These are phyloP conservation scores for Candida sanyaensis DNA, from an alignment of 1,139 yeast species.

Conservation along the genomic window DNA sequence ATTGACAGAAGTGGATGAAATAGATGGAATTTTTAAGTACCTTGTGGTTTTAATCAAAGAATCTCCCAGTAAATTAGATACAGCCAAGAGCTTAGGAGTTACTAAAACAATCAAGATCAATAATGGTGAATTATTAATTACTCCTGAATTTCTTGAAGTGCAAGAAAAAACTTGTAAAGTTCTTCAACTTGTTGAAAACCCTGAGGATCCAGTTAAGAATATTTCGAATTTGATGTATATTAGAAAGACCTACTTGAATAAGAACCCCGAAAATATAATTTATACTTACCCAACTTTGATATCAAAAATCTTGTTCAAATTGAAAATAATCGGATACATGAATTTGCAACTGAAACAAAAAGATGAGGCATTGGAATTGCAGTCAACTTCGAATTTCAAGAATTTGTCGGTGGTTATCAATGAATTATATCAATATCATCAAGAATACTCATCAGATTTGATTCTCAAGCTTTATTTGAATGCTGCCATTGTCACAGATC, in stretches of 20 bases:
- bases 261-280: constrained; percentile 55
- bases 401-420: constrained; percentile 71
- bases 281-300: constrained; percentile 78
- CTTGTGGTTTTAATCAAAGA: constrained; percentile 39
- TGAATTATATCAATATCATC: constrained; percentile 59
- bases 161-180: constrained; percentile 73
- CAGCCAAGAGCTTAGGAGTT: constrained; percentile 41
- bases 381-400: constrained; percentile 61
- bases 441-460: constrained; percentile 49
- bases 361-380: constrained; percentile 18
- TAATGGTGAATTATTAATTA: constrained; percentile 31
- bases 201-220: constrained; percentile 45
- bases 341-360: constrained; percentile 20
- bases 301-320: constrained; percentile 56
- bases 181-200: constrained; percentile 58
- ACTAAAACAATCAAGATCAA: constrained; percentile 33
- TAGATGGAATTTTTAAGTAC: constrained; percentile 48
- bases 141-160: constrained; percentile 46
- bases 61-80: constrained; percentile 26
- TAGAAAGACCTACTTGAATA: constrained; percentile 57
- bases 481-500: constrained; percentile 75
- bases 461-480: constrained; percentile 54
- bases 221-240: constrained; percentile 57
- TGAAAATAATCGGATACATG: constrained; percentile 51
- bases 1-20: constrained; percentile 31